Conservation (phyloP, 2,329 filamentous ascomycete species). For the Ophiosphaerella narmari region DNA sequence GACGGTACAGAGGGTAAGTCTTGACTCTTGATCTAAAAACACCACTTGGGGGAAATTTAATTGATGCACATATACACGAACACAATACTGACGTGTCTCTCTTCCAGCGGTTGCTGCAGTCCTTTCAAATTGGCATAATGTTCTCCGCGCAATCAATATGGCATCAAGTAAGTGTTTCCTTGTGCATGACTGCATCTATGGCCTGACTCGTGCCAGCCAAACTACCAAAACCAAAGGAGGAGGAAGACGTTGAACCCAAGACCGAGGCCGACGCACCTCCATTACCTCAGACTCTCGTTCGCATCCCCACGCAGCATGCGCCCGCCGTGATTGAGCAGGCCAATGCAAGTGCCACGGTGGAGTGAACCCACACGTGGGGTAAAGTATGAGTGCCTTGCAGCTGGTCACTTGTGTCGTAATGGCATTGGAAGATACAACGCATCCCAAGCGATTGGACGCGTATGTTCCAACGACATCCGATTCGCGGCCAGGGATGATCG, state of each 20-base stretch:
- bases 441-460: constrained; percentile 4
- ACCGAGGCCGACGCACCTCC: constrained; percentile 50
- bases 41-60: neutral
- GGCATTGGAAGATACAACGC: constrained; percentile 2
- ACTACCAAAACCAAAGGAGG: constrained; percentile 64
- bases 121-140: constrained; percentile 85
- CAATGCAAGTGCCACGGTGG: constrained; percentile 32
- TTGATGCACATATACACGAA: constrained; percentile 2
- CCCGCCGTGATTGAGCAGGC: constrained; percentile 42
- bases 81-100: constrained; percentile 24
- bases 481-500: constrained; percentile 9
- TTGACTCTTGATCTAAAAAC: neutral
- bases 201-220: constrained; percentile 59
- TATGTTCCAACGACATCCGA: constrained; percentile 4
- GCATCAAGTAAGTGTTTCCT: constrained; percentile 68
- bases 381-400: constrained; percentile 7
- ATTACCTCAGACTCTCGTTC: constrained; percentile 79
- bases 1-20: constrained; percentile 76
- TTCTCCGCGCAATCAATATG: constrained; percentile 83
- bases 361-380: constrained; percentile 31
- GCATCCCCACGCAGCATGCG: constrained; percentile 78
- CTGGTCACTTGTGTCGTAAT: constrained; percentile 1
- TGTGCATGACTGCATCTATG: neutral
- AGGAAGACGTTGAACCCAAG: constrained; percentile 49
- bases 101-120: constrained; percentile 76